These are phyloP conservation scores for Calonectria leucothoes DNA, from an alignment of 2,329 filamentous ascomycete genomes.

Conservation along the genomic window DNA sequence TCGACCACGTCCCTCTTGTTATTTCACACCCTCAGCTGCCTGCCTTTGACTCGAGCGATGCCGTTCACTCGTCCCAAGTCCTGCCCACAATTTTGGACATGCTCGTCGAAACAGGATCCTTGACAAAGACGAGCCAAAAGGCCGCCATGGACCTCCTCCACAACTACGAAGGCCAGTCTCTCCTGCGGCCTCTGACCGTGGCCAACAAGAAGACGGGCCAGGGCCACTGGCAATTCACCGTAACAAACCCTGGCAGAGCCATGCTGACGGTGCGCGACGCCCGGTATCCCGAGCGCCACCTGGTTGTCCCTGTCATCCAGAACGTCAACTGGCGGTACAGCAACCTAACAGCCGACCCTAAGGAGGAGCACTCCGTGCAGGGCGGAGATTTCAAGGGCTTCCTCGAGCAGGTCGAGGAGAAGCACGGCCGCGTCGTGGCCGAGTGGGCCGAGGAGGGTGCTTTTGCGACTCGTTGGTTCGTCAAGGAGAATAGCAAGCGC, in stretches of 20 bases:
- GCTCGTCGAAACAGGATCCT: background rate
- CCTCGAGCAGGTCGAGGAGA: background rate
- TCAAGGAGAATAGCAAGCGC: constrained; percentile 49
- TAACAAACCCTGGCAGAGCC: constrained; percentile 48
- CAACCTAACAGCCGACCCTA: background rate
- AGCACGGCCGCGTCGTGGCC: constrained; percentile 35
- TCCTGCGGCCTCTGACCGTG: background rate
- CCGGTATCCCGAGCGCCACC: constrained; percentile 41
- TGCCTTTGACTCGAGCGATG: background rate
- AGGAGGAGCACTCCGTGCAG: background rate
- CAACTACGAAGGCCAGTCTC: background rate
- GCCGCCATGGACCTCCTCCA: background rate
- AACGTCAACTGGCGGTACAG: background rate
- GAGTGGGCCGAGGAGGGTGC: constrained; percentile 48
- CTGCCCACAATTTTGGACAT: background rate
- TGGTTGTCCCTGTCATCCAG: background rate
- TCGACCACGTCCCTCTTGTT: background rate
- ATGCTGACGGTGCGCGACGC: constrained; percentile 49
- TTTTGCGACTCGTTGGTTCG: constrained; percentile 48
- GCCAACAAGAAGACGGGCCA: constrained; percentile 9
- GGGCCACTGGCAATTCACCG: constrained; percentile 49
- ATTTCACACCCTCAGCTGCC: background rate
- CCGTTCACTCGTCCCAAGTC: background rate
- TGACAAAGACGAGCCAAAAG: background rate
- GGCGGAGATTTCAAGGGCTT: background rate